A percentile compares a stretch with the other conserved stretches of the same genome.
Evolutionary conservation across 352 stramenopile genomes (phyloP).

Genomic region (Globisporangium heterothallicum): DNA sequence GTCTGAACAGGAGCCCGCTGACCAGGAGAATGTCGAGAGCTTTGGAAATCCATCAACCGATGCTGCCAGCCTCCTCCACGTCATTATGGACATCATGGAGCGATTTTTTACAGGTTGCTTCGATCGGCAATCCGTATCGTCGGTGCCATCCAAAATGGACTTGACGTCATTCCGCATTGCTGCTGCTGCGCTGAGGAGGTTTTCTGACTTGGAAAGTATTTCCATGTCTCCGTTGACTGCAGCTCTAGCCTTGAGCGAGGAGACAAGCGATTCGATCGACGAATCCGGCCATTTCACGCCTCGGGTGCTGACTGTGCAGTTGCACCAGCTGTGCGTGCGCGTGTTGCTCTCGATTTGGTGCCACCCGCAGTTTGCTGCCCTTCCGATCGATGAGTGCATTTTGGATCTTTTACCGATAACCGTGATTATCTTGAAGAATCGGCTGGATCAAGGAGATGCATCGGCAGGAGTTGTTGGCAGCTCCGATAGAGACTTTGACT

Average conservation of each 20-base stretch:
- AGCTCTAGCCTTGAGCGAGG: conserved; percentile 50
- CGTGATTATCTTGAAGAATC: conserved; percentile 74
- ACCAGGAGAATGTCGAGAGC: conserved; percentile 4
- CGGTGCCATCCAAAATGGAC: conserved; percentile 44
- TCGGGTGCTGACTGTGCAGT: conserved; percentile 42
- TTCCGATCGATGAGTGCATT: conserved; percentile 45
- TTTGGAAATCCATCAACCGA: conserved; percentile 17
- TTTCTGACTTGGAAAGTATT: conserved; percentile 67
- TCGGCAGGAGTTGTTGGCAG: background rate
- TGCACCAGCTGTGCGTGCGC: conserved; percentile 60
- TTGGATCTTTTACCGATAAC: conserved; percentile 61
- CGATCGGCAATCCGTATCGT: background rate
- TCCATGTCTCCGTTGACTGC: conserved; percentile 57
- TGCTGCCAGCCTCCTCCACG: conserved; percentile 35
- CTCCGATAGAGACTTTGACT: conserved; percentile 25
- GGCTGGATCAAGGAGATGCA: conserved; percentile 42
- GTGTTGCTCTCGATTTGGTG: conserved; percentile 57
- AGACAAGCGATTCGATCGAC: conserved; percentile 18
- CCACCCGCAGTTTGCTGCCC: conserved; percentile 35
- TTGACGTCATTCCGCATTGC: conserved; percentile 65
- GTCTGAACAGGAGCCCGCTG: conserved; percentile 16
- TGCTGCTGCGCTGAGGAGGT: conserved; percentile 45
- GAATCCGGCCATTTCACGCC: conserved; percentile 35
- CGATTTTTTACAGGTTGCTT: conserved; percentile 18
- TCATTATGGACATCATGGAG: conserved; percentile 49